phyloP scores from a whole-genome alignment of 345 rosid species.

The Eucalyptus tenuipes region DNA sequence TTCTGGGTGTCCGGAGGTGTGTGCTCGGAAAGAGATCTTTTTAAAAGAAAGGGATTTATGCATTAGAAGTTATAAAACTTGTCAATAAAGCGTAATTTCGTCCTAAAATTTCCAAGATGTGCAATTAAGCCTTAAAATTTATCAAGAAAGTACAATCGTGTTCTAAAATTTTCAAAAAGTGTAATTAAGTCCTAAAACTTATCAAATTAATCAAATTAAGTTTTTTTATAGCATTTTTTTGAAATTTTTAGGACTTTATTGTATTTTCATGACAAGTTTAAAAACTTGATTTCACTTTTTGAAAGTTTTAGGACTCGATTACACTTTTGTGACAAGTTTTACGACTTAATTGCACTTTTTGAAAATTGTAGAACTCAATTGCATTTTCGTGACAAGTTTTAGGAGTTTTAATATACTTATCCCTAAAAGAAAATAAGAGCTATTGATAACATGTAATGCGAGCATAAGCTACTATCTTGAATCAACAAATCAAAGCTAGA shows the following conservation, averaged over 20 bases:
- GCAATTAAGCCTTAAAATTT: too few relatives aligned
- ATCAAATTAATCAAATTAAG: too few relatives aligned
- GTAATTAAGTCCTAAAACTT: accelerated
- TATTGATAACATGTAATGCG: neutral
- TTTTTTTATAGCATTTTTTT: too few relatives aligned
- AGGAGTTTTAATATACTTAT: too few relatives aligned
- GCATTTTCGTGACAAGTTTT: accelerated
- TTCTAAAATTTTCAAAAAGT: too few relatives aligned
- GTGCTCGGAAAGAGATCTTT: neutral
- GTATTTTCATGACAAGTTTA: too few relatives aligned
- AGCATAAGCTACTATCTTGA: neutral
- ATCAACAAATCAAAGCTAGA: neutral
- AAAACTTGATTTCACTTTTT: too few relatives aligned
- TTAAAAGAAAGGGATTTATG: accelerated
- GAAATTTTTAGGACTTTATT: accelerated
- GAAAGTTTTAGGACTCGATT: accelerated
- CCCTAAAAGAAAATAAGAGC: neutral
- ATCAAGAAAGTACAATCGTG: accelerated
- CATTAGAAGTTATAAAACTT: accelerated
- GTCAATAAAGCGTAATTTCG: too few relatives aligned
- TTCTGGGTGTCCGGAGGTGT: neutral
- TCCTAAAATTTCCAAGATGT: too few relatives aligned
- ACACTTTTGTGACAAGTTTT: accelerated
- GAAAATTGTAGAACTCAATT: accelerated
- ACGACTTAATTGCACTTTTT: too few relatives aligned